Conservation (phyloP, 2,329 filamentous ascomycete genomes). For the Ceratocystis destructans region DNA sequence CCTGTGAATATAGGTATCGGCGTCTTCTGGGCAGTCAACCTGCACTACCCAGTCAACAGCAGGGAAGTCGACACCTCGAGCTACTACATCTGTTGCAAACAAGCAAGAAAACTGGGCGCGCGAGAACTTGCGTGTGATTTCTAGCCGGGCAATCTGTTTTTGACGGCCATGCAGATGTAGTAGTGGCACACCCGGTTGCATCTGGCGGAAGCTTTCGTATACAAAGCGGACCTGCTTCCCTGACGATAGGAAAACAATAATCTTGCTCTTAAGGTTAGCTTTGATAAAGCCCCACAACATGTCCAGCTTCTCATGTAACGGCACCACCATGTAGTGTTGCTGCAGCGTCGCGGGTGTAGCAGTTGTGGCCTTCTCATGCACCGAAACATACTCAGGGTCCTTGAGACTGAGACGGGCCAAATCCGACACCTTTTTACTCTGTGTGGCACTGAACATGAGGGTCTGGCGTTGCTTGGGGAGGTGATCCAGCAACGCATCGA, state of each 20-base stretch:
- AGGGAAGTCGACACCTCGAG: conserved; percentile 87
- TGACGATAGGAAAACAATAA: conserved; percentile 86
- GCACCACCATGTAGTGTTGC: conserved; percentile 81
- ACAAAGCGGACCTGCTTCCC: conserved; percentile 95
- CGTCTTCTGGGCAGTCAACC: conserved; percentile 90
- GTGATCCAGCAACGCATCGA: conserved; percentile 89
- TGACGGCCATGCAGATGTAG: conserved; percentile 89
- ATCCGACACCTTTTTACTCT: conserved; percentile 88
- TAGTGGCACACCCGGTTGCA: conserved; percentile 86
- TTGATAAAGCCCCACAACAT: conserved; percentile 88
- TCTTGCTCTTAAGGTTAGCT: conserved; percentile 81
- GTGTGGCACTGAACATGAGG: conserved; percentile 87
- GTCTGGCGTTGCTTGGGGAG: conserved; percentile 78
- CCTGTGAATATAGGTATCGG: conserved; percentile 93
- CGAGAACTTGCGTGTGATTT: conserved; percentile 75
- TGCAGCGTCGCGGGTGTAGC: conserved; percentile 76
- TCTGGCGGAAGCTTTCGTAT: conserved; percentile 80
- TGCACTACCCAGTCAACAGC: conserved; percentile 99
- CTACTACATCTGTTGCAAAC: conserved; percentile 91
- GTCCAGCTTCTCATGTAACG: conserved; percentile 77
- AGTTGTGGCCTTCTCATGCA: conserved; percentile 66
- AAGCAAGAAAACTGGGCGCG: conserved; percentile 71
- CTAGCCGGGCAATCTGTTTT: conserved; percentile 76
- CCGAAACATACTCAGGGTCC: conserved; percentile 88
- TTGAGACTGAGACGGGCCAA: conserved; percentile 74